Percentiles rank a stretch among this genome's conserved stretches.
phyloP scores from a whole-genome alignment of 108 stramenopile genomes.

The Parmales sp. region DNA sequence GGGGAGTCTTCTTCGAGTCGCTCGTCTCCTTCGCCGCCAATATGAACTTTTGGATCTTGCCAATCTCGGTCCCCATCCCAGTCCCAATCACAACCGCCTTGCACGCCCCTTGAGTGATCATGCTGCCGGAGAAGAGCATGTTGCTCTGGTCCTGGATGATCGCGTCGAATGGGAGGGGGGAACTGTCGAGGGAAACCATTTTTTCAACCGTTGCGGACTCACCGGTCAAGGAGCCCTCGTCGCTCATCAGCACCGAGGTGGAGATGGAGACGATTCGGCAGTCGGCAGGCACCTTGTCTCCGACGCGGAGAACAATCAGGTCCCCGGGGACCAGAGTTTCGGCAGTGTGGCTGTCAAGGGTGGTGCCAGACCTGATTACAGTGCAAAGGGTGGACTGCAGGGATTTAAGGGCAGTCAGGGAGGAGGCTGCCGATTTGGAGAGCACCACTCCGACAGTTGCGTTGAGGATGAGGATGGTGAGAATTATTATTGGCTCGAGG shows the following conservation, averaged over 20 bases:
- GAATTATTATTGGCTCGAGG: conserved; percentile 90
- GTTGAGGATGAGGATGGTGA: conserved; percentile 86
- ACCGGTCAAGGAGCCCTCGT: conserved; percentile 71
- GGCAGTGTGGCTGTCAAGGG: neutral
- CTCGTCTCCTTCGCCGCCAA: conserved; percentile 48
- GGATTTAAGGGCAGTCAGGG: conserved; percentile 80
- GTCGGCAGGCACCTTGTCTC: conserved; percentile 92
- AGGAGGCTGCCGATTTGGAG: conserved; percentile 66
- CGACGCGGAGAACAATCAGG: conserved; percentile 72
- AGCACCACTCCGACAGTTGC: conserved; percentile 95
- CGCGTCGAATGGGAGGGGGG: conserved; percentile 10
- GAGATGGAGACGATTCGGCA: conserved; percentile 55
- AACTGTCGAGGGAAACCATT: neutral
- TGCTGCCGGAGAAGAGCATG: conserved; percentile 88
- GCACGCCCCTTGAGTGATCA: conserved; percentile 78
- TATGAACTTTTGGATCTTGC: conserved; percentile 79
- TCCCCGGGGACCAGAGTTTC: conserved; percentile 86
- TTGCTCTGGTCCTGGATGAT: conserved; percentile 54
- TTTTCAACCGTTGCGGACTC: conserved; percentile 34
- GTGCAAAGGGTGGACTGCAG: conserved; percentile 71
- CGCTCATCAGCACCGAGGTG: conserved; percentile 45
- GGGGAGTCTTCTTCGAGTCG: conserved; percentile 85
- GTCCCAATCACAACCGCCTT: conserved; percentile 79
- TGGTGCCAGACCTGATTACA: conserved; percentile 59
- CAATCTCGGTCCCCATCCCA: conserved; percentile 91